Conservation (phyloP, 352 stramenopile species). For the Phytophthora citrophthora region DNA sequence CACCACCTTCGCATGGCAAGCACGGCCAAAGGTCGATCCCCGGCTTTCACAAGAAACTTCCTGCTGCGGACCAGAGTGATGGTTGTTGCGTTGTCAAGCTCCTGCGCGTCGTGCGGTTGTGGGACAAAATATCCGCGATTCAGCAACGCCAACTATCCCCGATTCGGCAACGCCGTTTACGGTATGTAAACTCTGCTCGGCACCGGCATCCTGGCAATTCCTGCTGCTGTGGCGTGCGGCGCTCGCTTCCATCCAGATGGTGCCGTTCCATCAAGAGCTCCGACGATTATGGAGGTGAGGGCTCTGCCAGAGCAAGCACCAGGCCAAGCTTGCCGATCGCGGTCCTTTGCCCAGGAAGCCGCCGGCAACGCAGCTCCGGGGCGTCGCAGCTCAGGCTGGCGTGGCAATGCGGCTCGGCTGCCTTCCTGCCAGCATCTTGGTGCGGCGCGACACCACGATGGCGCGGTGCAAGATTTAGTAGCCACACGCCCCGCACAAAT, state of each 20-base stretch:
- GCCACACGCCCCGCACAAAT: constrained; percentile 10
- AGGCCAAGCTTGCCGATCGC: not conserved
- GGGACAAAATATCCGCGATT: constrained; percentile 24
- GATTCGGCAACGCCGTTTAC: no score
- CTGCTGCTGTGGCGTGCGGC: constrained; percentile 7
- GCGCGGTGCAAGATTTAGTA: not conserved
- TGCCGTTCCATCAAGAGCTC: constrained; percentile 8
- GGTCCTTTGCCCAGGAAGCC: constrained; percentile 10
- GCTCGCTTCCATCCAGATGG: constrained; percentile 32
- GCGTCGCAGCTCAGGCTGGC: constrained; percentile 28
- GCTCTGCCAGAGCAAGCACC: not conserved
- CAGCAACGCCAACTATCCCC: constrained; percentile 11
- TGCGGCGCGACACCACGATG: constrained; percentile 17
- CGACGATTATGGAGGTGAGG: constrained; percentile 1
- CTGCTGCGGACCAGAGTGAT: constrained; percentile 39
- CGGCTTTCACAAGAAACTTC: constrained; percentile 40
- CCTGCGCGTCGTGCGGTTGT: constrained; percentile 38
- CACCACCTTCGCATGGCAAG: not conserved
- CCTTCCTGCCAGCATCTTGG: constrained; percentile 22
- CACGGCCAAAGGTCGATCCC: not conserved
- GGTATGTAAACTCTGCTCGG: not conserved
- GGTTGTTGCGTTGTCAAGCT: constrained; percentile 48
- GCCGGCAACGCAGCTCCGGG: constrained; percentile 11
- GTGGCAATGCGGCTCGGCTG: constrained; percentile 8
- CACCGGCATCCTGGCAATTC: not conserved